Evolutionary conservation across 768 basidiomycete species (phyloP), one percentile per base, ranked within the genome.

Genomic region (Leccinum incarnatum): DNA sequence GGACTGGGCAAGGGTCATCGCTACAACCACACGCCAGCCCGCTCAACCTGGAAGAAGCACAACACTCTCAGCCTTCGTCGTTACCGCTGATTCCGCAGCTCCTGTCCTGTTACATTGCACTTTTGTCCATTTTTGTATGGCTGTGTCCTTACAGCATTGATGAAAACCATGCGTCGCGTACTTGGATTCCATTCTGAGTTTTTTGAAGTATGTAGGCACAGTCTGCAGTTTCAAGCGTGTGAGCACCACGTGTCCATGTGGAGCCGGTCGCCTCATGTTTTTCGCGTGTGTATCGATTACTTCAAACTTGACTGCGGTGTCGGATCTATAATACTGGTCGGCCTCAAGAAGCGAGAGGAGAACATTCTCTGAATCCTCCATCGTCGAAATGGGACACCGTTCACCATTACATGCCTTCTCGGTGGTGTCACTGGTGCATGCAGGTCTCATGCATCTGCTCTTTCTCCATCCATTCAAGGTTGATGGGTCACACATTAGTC

Each of bases 31-130:
- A 86, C 88, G 47, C 93, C 94, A 49, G 85, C 87, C 67, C 85
- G 87, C 63, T 89, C 93, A 10, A 93, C 91, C 78, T 98, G 95
- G 95, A 94, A 92, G 78, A 94, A 83, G 75, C 92, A 98, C 94
- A 99, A 98, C 85, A 97, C 95, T 15, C 90, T 93, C 83, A 89
- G 86, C 75, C 83, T 93, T 62, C 91, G 88, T 72, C 87, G 91
- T 63, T 93, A 93, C 83, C 87, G 91, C 77, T 93, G 70, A 83
- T 65, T 56, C 53, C 29, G 34, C 46, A 47, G 4, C 27, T 48
- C 55, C 47, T 17, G 37, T 58, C 34, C 55, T 60, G 48, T 58
- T 62, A 45, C 57, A 62, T 37, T 54, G 45, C 59, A 54, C 54
- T 65, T 68, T 56, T 57, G 53, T 59, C 62, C 64, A 71, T 77